Conservation (phyloP, 2,329 filamentous ascomycete species). For the Tympanopsis confertula region DNA sequence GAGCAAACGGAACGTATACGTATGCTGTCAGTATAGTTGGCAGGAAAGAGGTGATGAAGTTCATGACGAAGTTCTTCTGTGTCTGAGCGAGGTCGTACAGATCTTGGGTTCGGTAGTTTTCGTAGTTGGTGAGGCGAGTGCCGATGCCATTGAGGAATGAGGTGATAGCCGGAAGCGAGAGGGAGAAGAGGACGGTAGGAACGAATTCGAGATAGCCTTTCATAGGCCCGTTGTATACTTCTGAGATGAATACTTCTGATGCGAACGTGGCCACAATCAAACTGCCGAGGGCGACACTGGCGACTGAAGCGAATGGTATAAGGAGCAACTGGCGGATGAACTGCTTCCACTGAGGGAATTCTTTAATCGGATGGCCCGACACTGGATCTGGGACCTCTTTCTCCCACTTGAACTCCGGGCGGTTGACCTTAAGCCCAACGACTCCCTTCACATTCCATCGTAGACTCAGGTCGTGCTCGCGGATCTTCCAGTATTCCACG, state of each 20-base stretch:
- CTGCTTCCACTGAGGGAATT: slow-evolving; percentile 68
- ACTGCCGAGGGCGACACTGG: slow-evolving; percentile 60
- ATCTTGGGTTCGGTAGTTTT: slow-evolving; percentile 54
- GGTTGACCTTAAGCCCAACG: background rate
- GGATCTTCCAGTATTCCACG: background rate
- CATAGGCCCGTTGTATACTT: slow-evolving; percentile 81
- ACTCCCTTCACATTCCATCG: background rate
- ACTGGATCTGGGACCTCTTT: background rate
- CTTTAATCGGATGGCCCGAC: slow-evolving; percentile 65
- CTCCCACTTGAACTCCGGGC: background rate
- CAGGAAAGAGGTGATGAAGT: slow-evolving; percentile 57
- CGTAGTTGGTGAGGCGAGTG: slow-evolving; percentile 43
- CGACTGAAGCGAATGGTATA: slow-evolving; percentile 71
- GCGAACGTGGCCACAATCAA: slow-evolving; percentile 80
- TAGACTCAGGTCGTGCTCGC: background rate
- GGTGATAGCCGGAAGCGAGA: slow-evolving; percentile 41
- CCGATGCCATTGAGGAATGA: slow-evolving; percentile 43
- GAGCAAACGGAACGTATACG: slow-evolving; percentile 53
- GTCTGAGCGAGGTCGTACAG: slow-evolving; percentile 47
- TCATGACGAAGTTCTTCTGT: slow-evolving; percentile 53
- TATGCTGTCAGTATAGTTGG: slow-evolving; percentile 54
- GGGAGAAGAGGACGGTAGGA: slow-evolving; percentile 48
- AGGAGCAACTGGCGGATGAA: slow-evolving; percentile 69
- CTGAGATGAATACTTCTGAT: slow-evolving; percentile 89
- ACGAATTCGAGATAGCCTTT: slow-evolving; percentile 63